A percentile compares a stretch with the other conserved stretches of the same genome.
Conservation (phyloP, 371 early-diverging fungal genomes). For the Apophysomyces ossiformis region DNA sequence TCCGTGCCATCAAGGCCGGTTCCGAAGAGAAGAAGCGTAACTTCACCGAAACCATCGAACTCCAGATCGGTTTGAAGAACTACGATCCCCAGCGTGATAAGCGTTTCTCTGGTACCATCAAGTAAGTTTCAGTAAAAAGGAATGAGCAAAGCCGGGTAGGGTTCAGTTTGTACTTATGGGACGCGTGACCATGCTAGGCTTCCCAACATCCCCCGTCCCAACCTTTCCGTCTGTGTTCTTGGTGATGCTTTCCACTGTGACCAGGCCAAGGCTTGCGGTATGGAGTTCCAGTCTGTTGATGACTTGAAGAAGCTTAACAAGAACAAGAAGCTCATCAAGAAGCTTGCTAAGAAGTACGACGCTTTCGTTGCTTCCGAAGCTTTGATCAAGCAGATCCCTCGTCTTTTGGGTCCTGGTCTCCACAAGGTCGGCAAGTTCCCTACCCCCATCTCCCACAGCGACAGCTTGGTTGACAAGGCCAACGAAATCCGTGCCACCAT, state of each 20-base stretch:
- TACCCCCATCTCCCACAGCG: constrained; percentile 91
- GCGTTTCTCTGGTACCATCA: constrained; percentile 98
- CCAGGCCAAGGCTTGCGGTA: constrained; percentile 85
- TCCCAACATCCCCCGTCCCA: constrained; percentile 93
- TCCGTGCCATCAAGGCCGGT: constrained; percentile 67
- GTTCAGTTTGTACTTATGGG: constrained; percentile 4
- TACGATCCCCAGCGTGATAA: constrained; percentile 99
- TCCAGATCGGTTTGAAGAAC: constrained; percentile 99
- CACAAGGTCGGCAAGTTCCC: constrained; percentile 97
- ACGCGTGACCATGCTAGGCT: constrained; percentile 31
- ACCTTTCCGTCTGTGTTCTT: constrained; percentile 90
- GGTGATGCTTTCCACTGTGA: constrained; percentile 95
- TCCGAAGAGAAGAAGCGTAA: constrained; percentile 91
- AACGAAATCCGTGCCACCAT: constrained; percentile 94
- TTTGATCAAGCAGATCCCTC: constrained; percentile 96
- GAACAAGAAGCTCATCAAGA: constrained; percentile 98
- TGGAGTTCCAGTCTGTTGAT: constrained; percentile 93
- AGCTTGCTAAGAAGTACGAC: constrained; percentile 89
- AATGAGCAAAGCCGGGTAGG: constrained; percentile 6
- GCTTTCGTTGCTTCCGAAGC: constrained; percentile 97
- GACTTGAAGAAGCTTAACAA: constrained; percentile 97
- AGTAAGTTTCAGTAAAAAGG: constrained; percentile 28
- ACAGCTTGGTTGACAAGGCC: constrained; percentile 87
- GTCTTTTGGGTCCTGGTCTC: constrained; percentile 95
- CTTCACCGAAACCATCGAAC: constrained; percentile 96